Evolutionary conservation across 2,329 filamentous ascomycete species (phyloP), one percentile per base, ranked within the genome.

Genomic region (Pseudogymnoascus sp.): DNA sequence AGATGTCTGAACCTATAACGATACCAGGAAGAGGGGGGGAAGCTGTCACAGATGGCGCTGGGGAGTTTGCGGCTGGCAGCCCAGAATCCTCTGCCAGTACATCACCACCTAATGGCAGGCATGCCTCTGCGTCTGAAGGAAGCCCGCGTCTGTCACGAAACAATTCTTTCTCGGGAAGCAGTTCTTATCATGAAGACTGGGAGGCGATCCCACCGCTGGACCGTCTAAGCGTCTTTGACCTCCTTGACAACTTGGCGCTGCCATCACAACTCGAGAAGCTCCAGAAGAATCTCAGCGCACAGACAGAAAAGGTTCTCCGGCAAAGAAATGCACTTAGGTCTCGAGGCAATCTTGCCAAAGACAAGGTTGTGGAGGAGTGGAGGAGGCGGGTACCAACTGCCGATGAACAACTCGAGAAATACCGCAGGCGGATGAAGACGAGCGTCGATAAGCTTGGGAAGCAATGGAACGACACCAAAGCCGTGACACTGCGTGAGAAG

Each of bases 321-420:
- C 93, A 94, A 65, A 85, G 90, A 70, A 89, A 94, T 73, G 91
- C 85, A 64, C 76, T 96, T 66, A 91, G 90, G 74, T 86, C 85
- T 18, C 87, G 84, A 67, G 88, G 92, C 60, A 81, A 88, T 70
- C 84, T 85, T 69, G 92, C 93, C n/a, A 90, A 88, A 71, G 88
- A 95, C 68, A 88, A 90, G 65, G 91, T 97, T 72, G 88, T 97
- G 23, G 92, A 95, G 68, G 91, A 97, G 78, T 96, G 91, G 91
- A 86, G 91, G 64, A 88, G 90, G 62, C 85, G 92, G 40, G 85
- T 95, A 8, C 92, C 92, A 2, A 87, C 90, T 2, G 89, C 92
- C 16, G 92, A 96, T 66, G 93, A 97, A 75, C 92, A 96, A 77
- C 83, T 97, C 63, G 91, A 95, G 50, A 91, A 91, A 70, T 97